Percentiles rank a stretch among this genome's conserved stretches.
Evolutionary conservation across 2,329 filamentous ascomycete species (phyloP).

Genomic region (Botrytis byssoidea): DNA sequence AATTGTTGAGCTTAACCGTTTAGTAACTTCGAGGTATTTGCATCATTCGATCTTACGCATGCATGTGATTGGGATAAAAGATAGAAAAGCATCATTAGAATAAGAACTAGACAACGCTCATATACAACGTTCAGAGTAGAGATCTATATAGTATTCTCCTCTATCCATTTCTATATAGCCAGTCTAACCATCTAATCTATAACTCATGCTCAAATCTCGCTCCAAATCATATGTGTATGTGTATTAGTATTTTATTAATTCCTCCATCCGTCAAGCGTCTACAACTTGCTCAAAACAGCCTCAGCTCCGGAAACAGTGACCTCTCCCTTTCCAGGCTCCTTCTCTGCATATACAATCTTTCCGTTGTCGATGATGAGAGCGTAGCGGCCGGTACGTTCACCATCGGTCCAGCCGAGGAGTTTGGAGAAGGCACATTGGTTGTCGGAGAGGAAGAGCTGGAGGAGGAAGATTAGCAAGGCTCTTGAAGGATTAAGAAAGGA

Average conservation of each 20-base stretch:
- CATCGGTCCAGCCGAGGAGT: constrained; percentile 61
- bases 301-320: constrained; percentile 38
- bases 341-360: constrained; percentile 65
- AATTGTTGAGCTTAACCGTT: not conserved
- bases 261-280: not conserved
- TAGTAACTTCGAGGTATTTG: too few species aligned
- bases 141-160: constrained; percentile 15
- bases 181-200: constrained; percentile 1
- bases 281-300: constrained; percentile 38
- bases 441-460: constrained; percentile 65
- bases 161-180: not conserved
- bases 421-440: constrained; percentile 63
- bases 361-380: constrained; percentile 67
- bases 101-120: not conserved
- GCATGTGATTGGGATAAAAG: not conserved
- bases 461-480: not conserved
- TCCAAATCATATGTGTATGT: not conserved
- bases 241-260: constrained; percentile 5
- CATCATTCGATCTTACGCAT: not conserved
- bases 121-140: constrained; percentile 2
- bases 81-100: not conserved
- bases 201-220: not conserved
- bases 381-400: constrained; percentile 62
- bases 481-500: not conserved
- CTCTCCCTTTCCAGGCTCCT: constrained; percentile 48